Base-by-base conservation (phyloP, 768 basidiomycete species). In the Calocera viscosa region DNA sequence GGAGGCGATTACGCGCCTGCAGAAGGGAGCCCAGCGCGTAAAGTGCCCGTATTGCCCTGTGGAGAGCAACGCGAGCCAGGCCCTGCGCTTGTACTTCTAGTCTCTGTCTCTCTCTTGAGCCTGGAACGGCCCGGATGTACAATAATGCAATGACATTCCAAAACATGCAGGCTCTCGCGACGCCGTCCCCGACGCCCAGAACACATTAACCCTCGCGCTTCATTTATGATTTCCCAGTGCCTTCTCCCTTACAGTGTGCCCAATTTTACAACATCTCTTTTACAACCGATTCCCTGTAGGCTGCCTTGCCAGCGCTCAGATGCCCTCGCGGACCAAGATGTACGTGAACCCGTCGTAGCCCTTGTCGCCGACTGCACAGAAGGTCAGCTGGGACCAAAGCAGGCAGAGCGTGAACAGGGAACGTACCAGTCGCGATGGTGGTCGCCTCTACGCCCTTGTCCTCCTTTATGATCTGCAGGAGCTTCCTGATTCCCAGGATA, bases 21-120 rank as follows among this genome's bases (percentile, higher is more conserved):
- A 89, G 74, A 97, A 95, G 78, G 82, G 87, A 33, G 88, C 86
- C 49, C 81, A 82, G 87, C 88, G 77, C 80, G 95, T 87, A 67
- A 98, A 97, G 75, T 99, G 95, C 72, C 94, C 95, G 5, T 97
- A 97, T 75, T 97, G 95, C 74, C 95, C 95, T 12, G 77, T 83
- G 12, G 94, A 96, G 63, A 74, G 73, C 3, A 70, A 72, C 19
- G 71, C 73, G 35, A 70, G 68, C 17, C 71, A 73, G 26, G 77
- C 76, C 16, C 71, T 76, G 19, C 68, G 76, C 14, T 67, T 79
- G 65, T 75, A 76, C 67, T 79, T 79, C 70, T 79, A 60, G 30
- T 47, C 24, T 47, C 24, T 60, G 66, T 67, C 33, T 26, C 41
- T 16, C 17, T 66, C 35, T 70, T 28, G 19, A 64, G 22, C 22